These are phyloP conservation scores for Tubosaeta sp. DNA, from an alignment of 768 basidiomycete genomes.

Conservation along the genomic window DNA sequence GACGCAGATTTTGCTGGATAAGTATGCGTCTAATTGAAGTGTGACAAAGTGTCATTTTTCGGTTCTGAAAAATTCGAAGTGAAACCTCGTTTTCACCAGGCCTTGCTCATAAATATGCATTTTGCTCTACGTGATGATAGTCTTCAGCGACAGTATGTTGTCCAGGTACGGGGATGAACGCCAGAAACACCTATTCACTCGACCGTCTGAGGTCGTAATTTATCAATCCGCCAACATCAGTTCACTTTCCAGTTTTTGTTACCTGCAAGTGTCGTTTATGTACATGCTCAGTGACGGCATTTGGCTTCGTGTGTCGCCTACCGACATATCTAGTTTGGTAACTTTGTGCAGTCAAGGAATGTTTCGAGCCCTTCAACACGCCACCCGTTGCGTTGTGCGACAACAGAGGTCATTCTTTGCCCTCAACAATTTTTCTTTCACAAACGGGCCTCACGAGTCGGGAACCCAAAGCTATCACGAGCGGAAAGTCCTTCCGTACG, in stretches of 20 bases:
- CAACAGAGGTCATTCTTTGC: slow-evolving; percentile 41
- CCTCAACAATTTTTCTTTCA: slow-evolving; percentile 45
- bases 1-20: slow-evolving; percentile 47
- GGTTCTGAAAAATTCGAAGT: slow-evolving; percentile 16
- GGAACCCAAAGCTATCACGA: slow-evolving; percentile 71
- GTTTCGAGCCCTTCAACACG: slow-evolving; percentile 13
- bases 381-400: background rate
- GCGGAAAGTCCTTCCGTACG: slow-evolving; percentile 84
- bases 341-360: slow-evolving; percentile 10
- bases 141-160: background rate
- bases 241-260: background rate
- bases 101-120: slow-evolving; percentile 4
- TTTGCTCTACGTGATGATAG: background rate
- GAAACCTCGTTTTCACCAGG: slow-evolving; percentile 10
- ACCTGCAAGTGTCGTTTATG: too few relatives aligned
- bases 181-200: slow-evolving; percentile 7
- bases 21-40: slow-evolving; percentile 15
- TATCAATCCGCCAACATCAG: background rate
- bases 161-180: slow-evolving; percentile 15
- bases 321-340: background rate
- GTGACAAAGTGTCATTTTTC: slow-evolving; percentile 10
- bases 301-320: too few relatives aligned
- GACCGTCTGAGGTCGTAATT: background rate
- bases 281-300: background rate
- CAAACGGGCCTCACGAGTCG: slow-evolving; percentile 32